Evolutionary conservation across 345 rosid genomes (phyloP).

Genomic region (Durio zibethinus): DNA sequence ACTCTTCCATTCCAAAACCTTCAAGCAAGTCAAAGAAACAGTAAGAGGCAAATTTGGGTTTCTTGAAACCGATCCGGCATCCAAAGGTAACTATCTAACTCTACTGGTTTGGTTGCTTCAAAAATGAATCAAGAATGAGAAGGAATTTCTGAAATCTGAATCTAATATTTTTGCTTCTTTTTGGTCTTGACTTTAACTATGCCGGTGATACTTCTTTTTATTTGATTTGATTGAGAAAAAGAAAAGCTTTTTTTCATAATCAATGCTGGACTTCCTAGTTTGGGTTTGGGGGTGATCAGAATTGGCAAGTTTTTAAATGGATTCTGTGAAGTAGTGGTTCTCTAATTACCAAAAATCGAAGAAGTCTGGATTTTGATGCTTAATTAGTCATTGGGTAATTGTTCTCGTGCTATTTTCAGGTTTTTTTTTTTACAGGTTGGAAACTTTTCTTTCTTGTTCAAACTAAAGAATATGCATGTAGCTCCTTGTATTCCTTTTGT

Average conservation of each 20-base stretch:
- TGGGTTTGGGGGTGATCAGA: background rate
- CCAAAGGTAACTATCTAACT: background rate
- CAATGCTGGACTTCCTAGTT: background rate
- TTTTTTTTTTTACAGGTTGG: background rate
- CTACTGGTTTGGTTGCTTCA: background rate
- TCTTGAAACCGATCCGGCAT: background rate
- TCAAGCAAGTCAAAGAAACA: background rate
- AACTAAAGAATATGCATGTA: background rate
- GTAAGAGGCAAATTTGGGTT: background rate
- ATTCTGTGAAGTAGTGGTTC: background rate
- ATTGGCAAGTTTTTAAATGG: background rate
- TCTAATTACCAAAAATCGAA: background rate
- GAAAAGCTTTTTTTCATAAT: background rate
- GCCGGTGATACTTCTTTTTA: background rate
- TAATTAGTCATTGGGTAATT: background rate
- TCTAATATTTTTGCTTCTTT: background rate
- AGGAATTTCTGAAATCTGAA: background rate
- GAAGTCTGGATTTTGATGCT: background rate
- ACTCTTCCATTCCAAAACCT: background rate
- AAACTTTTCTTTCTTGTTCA: background rate
- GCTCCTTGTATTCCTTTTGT: background rate
- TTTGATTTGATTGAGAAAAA: background rate
- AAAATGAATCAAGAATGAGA: background rate
- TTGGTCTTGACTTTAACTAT: background rate
- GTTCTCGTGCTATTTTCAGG: background rate